A percentile compares a stretch with the other conserved stretches of the same genome.
Evolutionary conservation across 768 basidiomycete species (phyloP).

Genomic region (Suillus spraguei): DNA sequence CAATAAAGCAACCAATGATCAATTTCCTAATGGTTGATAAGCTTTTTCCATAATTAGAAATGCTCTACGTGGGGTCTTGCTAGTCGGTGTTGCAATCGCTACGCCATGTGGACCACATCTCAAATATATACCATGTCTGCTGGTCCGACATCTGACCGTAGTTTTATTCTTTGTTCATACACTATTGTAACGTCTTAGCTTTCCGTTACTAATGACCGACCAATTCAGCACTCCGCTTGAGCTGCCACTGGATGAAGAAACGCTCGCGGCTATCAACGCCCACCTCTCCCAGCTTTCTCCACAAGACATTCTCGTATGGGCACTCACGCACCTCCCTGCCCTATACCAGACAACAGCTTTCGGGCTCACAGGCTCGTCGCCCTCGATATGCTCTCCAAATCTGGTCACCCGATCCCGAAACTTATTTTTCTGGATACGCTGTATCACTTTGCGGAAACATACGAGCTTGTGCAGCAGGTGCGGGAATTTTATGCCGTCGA

Average conservation of each 20-base stretch:
- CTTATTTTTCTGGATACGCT: constrained; percentile 97
- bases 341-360: constrained; percentile 96
- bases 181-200: not conserved
- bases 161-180: constrained; percentile 2
- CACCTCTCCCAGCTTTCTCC: constrained; percentile 74
- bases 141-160: not conserved
- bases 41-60: not conserved
- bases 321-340: constrained; percentile 71
- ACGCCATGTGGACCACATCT: constrained; percentile 4
- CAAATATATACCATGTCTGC: constrained; percentile 5
- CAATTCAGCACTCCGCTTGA: constrained; percentile 46
- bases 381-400: constrained; percentile 90
- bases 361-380: constrained; percentile 94
- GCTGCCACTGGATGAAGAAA: constrained; percentile 58
- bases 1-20: not conserved
- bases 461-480: constrained; percentile 85
- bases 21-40: not conserved
- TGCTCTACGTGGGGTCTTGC: not conserved
- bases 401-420: constrained; percentile 55
- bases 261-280: constrained; percentile 71
- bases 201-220: constrained; percentile 11
- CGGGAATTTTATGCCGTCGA: constrained; percentile 71
- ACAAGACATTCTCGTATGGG: constrained; percentile 87
- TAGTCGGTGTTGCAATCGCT: constrained; percentile 9
- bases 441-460: constrained; percentile 94